Base-by-base conservation (phyloP, 495 filamentous ascomycete genomes). In the Daldinia decipiens region DNA sequence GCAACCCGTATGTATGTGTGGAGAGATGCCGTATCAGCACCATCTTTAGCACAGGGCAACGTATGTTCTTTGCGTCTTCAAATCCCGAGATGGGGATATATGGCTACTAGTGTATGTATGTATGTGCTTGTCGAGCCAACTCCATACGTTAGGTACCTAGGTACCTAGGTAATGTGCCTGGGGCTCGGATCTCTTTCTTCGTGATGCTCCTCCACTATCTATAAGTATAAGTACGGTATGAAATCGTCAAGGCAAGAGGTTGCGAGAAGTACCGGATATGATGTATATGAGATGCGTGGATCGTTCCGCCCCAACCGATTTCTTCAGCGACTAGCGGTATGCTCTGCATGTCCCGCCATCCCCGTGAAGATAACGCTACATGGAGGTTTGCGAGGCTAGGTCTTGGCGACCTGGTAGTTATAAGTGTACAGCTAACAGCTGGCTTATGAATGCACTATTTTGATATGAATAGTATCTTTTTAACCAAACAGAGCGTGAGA, bases 1-100 rank as follows among this genome's bases (percentile, higher is more conserved):
- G 45, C 53, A 39, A 62, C 58, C 55, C 66, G 40, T 21, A 55
- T 17, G 7, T 11, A 17, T 36, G 51, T 67, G 57, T 24, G 43
- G 43, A 24, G 54, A 57, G 53, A 39, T 26, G 26, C 19, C 32
- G 21, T 21, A 52, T 26, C 55, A 59, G 9, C 3, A 47, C 19
- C 43, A 47, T 47, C 13, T 31, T 31, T 53, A 27, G 50, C 50
- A 47, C 50, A 53, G 21, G n/a, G 50, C 27, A 53, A 53, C 50
- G 50, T 53, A 29, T 31, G 50, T 29, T 53, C 24, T n/a, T 29
- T 31, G 4, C 15, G 26, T 17, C 15, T 12, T 53, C 50, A 53
- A 53, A 53, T 53, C 50, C 50, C 50, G 50, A 53, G 50, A 53
- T 29, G 17, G 12, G 50, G 50, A 31, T 31, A 29, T 17, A 12